These are phyloP conservation scores for Dunaliella sp. DNA, from an alignment of 139 green algal species.

Conservation along the genomic window DNA sequence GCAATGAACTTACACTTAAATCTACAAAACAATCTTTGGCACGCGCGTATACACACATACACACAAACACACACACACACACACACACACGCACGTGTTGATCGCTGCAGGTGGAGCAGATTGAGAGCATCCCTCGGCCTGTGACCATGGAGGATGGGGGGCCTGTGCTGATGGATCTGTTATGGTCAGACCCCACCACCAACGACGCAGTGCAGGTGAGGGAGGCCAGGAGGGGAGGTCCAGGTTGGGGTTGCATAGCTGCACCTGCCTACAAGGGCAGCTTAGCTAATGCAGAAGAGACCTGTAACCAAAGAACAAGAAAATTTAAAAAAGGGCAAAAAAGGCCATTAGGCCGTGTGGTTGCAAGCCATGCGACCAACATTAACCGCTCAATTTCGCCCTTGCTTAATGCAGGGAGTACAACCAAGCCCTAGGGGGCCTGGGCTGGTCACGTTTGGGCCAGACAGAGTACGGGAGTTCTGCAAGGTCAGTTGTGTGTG, in stretches of 20 bases:
- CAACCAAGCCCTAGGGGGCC: constrained; percentile 87
- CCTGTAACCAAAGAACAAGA: too few species aligned
- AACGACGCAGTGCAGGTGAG: constrained; percentile 85
- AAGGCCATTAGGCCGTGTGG: too few species aligned
- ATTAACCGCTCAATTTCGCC: too few species aligned
- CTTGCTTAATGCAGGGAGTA: constrained; percentile 83
- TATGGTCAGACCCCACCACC: constrained; percentile 97
- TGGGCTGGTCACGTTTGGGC: constrained; percentile 96
- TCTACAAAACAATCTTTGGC: too few species aligned
- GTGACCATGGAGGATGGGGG: constrained; percentile 92
- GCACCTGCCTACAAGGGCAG: too few species aligned
- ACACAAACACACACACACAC: not conserved
- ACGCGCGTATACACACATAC: not conserved
- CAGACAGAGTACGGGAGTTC: constrained; percentile 96
- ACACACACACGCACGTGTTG: constrained; percentile 6
- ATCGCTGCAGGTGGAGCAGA: constrained; percentile 62
- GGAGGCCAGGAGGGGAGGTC: too few species aligned
- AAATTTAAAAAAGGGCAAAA: too few species aligned
- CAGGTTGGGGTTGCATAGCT: too few species aligned
- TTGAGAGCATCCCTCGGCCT: constrained; percentile 85
- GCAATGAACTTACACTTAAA: too few species aligned
- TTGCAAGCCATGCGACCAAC: too few species aligned
- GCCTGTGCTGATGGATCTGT: constrained; percentile 95
- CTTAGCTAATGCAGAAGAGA: too few species aligned
- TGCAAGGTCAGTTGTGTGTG: too few species aligned